phyloP scores from a whole-genome alignment of 1,284 basidiomycete genomes.

The Malassezia pachydermatis region DNA sequence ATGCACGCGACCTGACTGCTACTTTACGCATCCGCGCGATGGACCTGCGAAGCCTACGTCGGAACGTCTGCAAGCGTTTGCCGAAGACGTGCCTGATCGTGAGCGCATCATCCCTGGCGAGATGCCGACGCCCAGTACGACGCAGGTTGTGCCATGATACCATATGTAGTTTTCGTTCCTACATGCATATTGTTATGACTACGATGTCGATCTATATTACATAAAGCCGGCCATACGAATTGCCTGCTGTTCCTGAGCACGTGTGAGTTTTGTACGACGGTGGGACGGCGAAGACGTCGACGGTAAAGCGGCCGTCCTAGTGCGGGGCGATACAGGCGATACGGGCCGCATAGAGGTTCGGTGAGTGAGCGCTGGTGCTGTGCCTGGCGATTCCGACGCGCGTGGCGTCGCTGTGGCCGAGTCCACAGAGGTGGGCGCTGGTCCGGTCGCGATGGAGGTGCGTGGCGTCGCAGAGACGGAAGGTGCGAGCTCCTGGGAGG shows the following conservation, averaged over 20 bases:
- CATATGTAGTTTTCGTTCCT: too few species aligned
- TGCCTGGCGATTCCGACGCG: too few species aligned
- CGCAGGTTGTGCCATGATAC: neutral
- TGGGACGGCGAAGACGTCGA: neutral
- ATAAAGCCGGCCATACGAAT: slow-evolving; percentile 16
- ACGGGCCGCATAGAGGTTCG: too few species aligned
- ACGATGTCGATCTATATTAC: neutral
- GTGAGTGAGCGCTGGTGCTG: too few species aligned
- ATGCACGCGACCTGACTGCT: slow-evolving; percentile 29
- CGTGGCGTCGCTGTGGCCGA: too few species aligned
- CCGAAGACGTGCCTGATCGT: neutral
- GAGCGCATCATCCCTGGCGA: slow-evolving; percentile 15
- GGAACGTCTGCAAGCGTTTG: slow-evolving; percentile 14
- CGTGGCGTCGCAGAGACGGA: too few species aligned
- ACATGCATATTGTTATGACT: too few species aligned
- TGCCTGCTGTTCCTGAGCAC: slow-evolving; percentile 10
- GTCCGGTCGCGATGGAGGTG: too few species aligned
- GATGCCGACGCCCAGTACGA: neutral
- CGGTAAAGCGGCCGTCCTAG: neutral
- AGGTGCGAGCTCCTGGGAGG: too few species aligned
- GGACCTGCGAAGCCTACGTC: slow-evolving; percentile 8
- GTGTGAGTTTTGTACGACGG: neutral
- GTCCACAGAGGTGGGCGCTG: too few species aligned
- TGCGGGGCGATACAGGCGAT: neutral
- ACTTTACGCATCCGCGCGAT: slow-evolving; percentile 27